Evolutionary conservation across 2,329 filamentous ascomycete genomes (phyloP), one percentile per base, ranked within the genome.

Genomic region (Colletotrichum cordylinicola): DNA sequence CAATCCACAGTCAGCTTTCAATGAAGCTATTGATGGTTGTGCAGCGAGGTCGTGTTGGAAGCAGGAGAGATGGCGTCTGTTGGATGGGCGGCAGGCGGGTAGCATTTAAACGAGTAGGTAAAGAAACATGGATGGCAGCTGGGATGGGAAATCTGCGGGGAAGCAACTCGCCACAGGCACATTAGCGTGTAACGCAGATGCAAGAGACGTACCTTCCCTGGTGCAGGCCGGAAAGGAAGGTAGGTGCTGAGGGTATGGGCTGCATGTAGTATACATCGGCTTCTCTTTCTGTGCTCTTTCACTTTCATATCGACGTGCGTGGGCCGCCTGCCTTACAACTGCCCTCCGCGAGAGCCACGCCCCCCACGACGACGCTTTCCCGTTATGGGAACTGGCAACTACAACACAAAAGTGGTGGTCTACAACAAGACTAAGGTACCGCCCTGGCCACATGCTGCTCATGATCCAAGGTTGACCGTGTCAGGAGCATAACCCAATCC

Each of bases 121-220:
- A 52, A 52, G 65, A 73, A 48, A 56, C 56, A 64, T 74, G 64
- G 58, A 37, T 39, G 68, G 68, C 58, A 67, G 39, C 52, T 56
- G 58, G 74, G 64, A 73, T 67, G 70, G 37, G 68, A 35, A 74
- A 69, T 74, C 70, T 76, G 74, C 58, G 74, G 74, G 74, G 70
- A 74, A 76, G 74, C 64, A 68, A 39, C 73, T 74, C 64, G 70
- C 58, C 70, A 76, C 74, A 73, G 66, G 64, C 29, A 74, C 70
- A 68, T 65, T 74, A 76, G 70, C 64, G 64, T 76, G 74, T 74
- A 76, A 74, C 74, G 64, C 48, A 24, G 33, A 43, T 65, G 64
- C 56, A 73, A 52, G 70, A 74, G 16, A 72, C 39, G 64, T 75
- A 56, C 64, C 24, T 73, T 68, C 48, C 43, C 64, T 64, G n/a